Conservation (phyloP, 2,329 filamentous ascomycete species). For the Colletotrichum sp. region DNA sequence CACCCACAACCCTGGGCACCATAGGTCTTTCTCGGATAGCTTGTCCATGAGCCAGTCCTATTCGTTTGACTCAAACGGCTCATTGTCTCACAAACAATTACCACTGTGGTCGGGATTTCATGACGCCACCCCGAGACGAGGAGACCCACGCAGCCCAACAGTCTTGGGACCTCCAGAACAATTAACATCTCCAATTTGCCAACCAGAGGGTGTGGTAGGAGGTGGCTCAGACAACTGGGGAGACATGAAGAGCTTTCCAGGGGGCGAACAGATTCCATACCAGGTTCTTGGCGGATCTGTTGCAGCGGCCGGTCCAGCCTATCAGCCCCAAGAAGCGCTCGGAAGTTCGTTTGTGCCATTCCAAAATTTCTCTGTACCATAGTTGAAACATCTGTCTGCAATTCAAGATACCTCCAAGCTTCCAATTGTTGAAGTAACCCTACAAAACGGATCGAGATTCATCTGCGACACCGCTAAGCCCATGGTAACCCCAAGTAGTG, state of each 20-base stretch:
- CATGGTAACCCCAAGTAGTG: background rate
- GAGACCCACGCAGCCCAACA: background rate
- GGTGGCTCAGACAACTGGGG: background rate
- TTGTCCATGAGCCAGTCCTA: background rate
- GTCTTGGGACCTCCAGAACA: background rate
- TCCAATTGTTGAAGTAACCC: background rate
- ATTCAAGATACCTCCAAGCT: background rate
- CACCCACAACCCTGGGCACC: background rate
- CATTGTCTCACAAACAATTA: background rate
- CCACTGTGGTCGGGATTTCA: background rate
- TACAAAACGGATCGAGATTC: background rate
- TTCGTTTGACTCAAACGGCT: background rate
- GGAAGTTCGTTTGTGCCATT: background rate
- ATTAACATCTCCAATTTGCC: background rate
- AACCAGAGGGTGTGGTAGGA: background rate
- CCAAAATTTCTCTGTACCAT: conserved; percentile 14
- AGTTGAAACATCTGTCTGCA: background rate
- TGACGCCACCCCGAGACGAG: background rate
- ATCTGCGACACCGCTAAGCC: background rate
- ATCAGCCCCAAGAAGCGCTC: background rate
- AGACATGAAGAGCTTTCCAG: background rate
- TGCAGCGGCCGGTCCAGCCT: background rate
- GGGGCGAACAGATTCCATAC: background rate
- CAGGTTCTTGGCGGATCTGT: background rate
- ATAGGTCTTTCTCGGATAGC: conserved; percentile 8